A percentile compares a stretch with the other conserved stretches of the same genome.
phyloP scores from a whole-genome alignment of 2,329 filamentous ascomycete genomes.

The Pleomassaria siparia region DNA sequence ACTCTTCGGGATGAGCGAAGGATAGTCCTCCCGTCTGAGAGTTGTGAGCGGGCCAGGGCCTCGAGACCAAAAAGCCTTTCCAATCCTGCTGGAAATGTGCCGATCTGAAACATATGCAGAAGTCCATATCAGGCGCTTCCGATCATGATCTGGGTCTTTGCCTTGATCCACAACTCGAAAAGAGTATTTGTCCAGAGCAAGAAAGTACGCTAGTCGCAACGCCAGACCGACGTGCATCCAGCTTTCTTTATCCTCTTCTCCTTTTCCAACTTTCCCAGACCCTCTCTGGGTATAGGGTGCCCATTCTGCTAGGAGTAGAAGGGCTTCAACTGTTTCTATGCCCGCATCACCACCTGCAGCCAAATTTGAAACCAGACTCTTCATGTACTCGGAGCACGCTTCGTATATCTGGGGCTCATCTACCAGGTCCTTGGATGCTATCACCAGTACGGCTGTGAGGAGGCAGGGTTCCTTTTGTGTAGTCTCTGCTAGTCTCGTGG shows the following conservation, averaged over 20 bases:
- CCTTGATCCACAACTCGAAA: conserved; percentile 62
- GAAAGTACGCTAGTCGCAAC: conserved; percentile 68
- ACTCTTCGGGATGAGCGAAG: conserved; percentile 61
- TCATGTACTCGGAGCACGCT: conserved; percentile 70
- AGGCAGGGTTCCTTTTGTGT: conserved; percentile 66
- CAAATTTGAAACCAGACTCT: conserved; percentile 66
- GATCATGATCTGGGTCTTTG: conserved; percentile 61
- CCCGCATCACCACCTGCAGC: conserved; percentile 67
- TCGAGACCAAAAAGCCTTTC: conserved; percentile 73
- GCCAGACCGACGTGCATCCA: conserved; percentile 78
- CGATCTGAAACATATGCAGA: conserved; percentile 45
- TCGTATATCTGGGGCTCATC: conserved; percentile 65
- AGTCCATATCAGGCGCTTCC: conserved; percentile 69
- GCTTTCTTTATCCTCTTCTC: conserved; percentile 72
- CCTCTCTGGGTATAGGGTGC: conserved; percentile 66
- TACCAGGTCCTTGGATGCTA: conserved; percentile 70
- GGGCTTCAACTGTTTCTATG: conserved; percentile 70
- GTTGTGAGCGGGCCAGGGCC: conserved; percentile 69
- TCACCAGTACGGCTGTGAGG: conserved; percentile 69
- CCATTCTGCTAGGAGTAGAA: conserved; percentile 73
- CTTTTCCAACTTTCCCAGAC: conserved; percentile 65
- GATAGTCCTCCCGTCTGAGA: conserved; percentile 66
- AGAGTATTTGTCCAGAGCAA: conserved; percentile 68
- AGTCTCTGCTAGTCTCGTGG: conserved; percentile 55
- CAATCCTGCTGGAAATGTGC: conserved; percentile 67